Conservation (phyloP, 495 filamentous ascomycete genomes). For the Sabuloglossum arenarium region DNA sequence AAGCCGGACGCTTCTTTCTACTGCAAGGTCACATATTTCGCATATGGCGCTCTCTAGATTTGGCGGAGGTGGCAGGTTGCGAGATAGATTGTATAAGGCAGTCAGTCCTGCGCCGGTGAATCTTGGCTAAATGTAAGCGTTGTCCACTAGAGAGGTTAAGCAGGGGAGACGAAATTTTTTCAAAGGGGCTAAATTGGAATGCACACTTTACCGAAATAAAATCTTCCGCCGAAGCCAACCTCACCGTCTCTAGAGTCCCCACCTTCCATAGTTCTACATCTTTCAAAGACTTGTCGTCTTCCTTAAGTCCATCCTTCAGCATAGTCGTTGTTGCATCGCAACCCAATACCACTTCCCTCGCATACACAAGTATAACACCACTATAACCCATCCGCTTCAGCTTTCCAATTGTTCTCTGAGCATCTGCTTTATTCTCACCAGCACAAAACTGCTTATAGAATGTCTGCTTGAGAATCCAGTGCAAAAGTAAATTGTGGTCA, state of each 20-base stretch:
- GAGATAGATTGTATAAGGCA: slow-evolving; percentile 12
- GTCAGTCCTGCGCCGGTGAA: slow-evolving; percentile 75
- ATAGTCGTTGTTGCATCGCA: neutral
- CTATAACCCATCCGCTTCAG: slow-evolving; percentile 47
- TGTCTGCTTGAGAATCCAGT: slow-evolving; percentile 42
- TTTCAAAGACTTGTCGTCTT: slow-evolving; percentile 20
- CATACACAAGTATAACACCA: slow-evolving; percentile 63
- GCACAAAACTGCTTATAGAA: slow-evolving; percentile 79
- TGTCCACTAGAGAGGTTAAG: too few species aligned
- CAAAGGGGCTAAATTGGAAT: neutral
- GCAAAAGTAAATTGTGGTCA: slow-evolving; percentile 12
- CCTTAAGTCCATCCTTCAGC: slow-evolving; percentile 3
- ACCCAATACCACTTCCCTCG: slow-evolving; percentile 45
- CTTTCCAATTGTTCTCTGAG: slow-evolving; percentile 31
- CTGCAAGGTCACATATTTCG: slow-evolving; percentile 56
- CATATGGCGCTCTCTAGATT: slow-evolving; percentile 48
- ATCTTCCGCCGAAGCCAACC: slow-evolving; percentile 6
- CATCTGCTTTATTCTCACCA: slow-evolving; percentile 42
- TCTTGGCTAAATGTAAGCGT: neutral
- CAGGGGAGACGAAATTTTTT: too few species aligned
- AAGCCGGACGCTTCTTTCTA: slow-evolving; percentile 46
- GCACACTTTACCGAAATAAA: slow-evolving; percentile 12
- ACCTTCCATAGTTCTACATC: slow-evolving; percentile 55
- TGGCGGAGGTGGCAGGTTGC: slow-evolving; percentile 26
- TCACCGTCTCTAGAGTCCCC: slow-evolving; percentile 56